Evolutionary conservation across 352 stramenopile species (phyloP), one percentile per base, ranked within the genome.

Genomic region (Pythium pectinolyticum): DNA sequence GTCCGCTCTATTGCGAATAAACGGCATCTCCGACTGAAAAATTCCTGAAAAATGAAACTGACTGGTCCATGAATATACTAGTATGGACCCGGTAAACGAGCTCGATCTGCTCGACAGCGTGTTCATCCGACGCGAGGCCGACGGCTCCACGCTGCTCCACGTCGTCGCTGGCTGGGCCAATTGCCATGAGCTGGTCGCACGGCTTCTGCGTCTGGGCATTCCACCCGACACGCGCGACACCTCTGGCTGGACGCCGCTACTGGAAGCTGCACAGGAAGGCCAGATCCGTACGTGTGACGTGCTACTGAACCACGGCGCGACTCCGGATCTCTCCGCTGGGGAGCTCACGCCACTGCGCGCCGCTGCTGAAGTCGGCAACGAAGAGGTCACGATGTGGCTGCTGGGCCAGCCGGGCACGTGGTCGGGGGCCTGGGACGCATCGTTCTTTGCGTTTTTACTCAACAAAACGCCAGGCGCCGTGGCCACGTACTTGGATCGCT

Each of bases 201-300:
- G 77, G 31, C 66, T 89, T 22, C 51, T 87, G 48, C 57, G 56
- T 10, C 66, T 66, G 0, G 80, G 76, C 0, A 59, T 89, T 5
- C 74, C 73, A 1, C 63, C 67, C 0, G 61, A 88, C 60, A 22
- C 53, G 14, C 37, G 76, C 51, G 76, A 88, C 53, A 58, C 68
- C 30, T 72, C 68, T 12, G 80, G 78, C 22, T 88, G 80, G 80
- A 88, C 76, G 41, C 78, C 80, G 24, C 57, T 87, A 60, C 74
- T 89, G 8, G 80, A 89, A 45, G 80, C 78, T 6, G 74, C 77
- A 5, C 78, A 89, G 45, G 78, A 86, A 62, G 80, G 76, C 3
- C 78, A 84, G 51, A 73, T 84, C 51, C 57, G 43, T 22, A 77
- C 76, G n/a, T 85, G 78, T 32, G 62, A 77, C 47, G 71, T 77